Conservation (phyloP, 2,329 filamentous ascomycete species). For the Alternaria rosae region DNA sequence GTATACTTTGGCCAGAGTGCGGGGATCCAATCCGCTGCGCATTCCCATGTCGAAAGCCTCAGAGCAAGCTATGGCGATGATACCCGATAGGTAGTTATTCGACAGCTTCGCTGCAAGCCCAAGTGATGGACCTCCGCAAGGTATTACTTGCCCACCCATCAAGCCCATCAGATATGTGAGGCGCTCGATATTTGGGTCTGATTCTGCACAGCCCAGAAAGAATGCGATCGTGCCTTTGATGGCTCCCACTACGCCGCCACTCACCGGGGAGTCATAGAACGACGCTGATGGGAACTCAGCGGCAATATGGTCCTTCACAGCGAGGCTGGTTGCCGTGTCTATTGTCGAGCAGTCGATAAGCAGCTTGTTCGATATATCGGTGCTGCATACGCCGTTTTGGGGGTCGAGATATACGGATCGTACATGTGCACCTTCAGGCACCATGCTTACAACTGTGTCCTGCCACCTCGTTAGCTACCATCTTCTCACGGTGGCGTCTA, state of each 20-base stretch:
- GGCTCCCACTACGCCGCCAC: slow-evolving; percentile 62
- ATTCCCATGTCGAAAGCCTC: slow-evolving; percentile 70
- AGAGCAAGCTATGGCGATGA: slow-evolving; percentile 65
- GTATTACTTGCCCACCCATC: slow-evolving; percentile 64
- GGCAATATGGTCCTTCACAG: slow-evolving; percentile 53
- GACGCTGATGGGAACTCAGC: slow-evolving; percentile 50
- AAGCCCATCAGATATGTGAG: slow-evolving; percentile 56
- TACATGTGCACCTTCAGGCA: slow-evolving; percentile 62
- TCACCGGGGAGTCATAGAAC: slow-evolving; percentile 64
- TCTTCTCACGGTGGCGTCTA: background rate
- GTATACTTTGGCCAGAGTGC: slow-evolving; percentile 61
- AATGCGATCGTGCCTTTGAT: slow-evolving; percentile 61
- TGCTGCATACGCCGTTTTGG: slow-evolving; percentile 53
- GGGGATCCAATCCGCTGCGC: slow-evolving; percentile 62
- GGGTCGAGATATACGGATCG: slow-evolving; percentile 60
- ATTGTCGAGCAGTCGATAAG: slow-evolving; percentile 65
- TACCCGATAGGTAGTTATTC: slow-evolving; percentile 67
- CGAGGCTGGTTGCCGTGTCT: slow-evolving; percentile 60
- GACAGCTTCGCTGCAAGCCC: slow-evolving; percentile 67
- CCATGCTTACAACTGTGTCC: slow-evolving; percentile 62
- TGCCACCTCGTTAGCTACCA: slow-evolving; percentile 30
- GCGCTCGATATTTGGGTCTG: slow-evolving; percentile 53
- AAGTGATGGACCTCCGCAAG: slow-evolving; percentile 63
- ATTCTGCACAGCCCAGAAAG: slow-evolving; percentile 61
- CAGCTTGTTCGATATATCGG: slow-evolving; percentile 54